Conservation (phyloP, 441 rosid genomes). For the Pelargonium citronellum region DNA sequence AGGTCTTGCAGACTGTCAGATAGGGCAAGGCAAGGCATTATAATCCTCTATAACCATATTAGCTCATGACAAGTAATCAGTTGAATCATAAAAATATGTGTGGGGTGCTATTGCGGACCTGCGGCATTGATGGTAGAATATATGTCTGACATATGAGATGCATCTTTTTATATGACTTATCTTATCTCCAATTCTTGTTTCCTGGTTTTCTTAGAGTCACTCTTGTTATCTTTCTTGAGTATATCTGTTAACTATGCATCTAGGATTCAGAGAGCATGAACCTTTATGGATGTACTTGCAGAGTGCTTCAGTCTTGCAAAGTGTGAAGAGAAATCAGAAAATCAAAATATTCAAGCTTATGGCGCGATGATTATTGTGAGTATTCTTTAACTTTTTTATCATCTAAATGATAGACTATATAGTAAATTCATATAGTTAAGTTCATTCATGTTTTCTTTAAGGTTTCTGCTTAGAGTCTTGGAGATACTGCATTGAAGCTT, state of each 20-base stretch:
- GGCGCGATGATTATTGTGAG: constrained; percentile 88
- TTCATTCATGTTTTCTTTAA: background rate
- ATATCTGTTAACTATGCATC: constrained; percentile 1
- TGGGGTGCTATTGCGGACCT: background rate
- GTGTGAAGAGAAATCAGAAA: constrained; percentile 54
- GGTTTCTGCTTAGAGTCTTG: background rate
- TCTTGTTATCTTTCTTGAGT: background rate
- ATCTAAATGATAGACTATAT: background rate
- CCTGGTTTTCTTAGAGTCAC: constrained; percentile 1
- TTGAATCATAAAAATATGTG: constrained; percentile 1
- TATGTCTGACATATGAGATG: background rate
- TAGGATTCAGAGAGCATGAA: background rate
- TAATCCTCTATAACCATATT: background rate
- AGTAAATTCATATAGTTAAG: background rate
- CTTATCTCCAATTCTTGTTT: background rate
- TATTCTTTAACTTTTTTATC: constrained; percentile 6
- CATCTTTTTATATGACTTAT: background rate
- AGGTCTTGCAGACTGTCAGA: too few relatives aligned
- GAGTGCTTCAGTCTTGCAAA: constrained; percentile 80
- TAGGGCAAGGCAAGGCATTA: background rate
- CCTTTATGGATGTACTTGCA: constrained; percentile 29
- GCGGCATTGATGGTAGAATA: background rate
- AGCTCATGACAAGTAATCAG: background rate
- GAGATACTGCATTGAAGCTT: constrained; percentile 4
- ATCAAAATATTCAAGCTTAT: constrained; percentile 79